Conservation (phyloP, 2,329 filamentous ascomycete species). For the Aureobasidium sp. region DNA sequence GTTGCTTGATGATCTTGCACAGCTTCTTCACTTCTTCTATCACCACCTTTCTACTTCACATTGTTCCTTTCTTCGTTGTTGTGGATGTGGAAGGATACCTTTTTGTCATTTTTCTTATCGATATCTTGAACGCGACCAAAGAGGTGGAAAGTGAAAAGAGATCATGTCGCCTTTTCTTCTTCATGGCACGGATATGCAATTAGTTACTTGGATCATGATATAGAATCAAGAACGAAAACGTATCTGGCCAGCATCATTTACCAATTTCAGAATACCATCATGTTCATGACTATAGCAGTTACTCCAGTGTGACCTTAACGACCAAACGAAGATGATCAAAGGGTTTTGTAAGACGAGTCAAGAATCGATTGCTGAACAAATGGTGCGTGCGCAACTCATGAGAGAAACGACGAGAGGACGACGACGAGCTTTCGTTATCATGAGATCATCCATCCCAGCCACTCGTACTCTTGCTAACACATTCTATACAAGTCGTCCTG, state of each 20-base stretch:
- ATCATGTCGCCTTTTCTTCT: background rate
- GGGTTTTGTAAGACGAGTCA: background rate
- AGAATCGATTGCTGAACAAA: background rate
- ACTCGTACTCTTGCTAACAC: background rate
- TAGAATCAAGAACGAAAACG: background rate
- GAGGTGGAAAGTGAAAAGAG: background rate
- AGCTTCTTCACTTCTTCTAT: background rate
- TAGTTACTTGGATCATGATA: background rate
- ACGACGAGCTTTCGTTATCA: background rate
- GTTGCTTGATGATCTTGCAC: background rate
- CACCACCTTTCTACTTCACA: background rate
- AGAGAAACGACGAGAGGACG: background rate
- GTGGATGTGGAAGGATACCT: background rate
- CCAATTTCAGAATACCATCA: background rate
- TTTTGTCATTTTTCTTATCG: background rate
- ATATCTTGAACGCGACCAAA: background rate
- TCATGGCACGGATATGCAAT: background rate
- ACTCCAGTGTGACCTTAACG: background rate
- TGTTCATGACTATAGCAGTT: background rate
- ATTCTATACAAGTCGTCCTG: background rate
- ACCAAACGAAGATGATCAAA: background rate
- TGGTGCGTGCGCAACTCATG: background rate
- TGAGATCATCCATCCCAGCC: background rate
- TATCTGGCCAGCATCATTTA: background rate
- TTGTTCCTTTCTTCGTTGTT: background rate